These are phyloP conservation scores for Heracleum sosnowskyi DNA, from an alignment of 129 eudicot species.

Conservation along the genomic window DNA sequence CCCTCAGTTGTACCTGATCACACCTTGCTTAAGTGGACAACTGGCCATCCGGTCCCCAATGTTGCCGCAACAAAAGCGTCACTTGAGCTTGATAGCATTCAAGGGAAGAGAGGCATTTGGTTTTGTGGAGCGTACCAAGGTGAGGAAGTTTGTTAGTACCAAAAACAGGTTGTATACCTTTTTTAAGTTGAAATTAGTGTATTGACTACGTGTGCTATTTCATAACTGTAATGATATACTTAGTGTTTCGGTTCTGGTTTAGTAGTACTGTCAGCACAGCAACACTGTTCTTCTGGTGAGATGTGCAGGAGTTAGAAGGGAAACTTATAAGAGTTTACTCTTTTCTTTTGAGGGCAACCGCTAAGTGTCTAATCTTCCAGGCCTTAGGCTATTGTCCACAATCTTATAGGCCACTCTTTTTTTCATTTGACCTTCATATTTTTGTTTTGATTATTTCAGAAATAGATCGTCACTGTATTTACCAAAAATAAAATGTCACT, in stretches of 20 bases:
- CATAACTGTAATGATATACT: not conserved
- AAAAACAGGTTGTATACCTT: not conserved
- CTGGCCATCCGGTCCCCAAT: no score
- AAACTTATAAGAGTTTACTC: not conserved
- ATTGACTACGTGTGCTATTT: not conserved
- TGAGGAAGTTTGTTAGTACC: conserved; percentile 1
- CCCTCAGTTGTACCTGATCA: no score
- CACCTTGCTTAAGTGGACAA: no score
- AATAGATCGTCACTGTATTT: no score
- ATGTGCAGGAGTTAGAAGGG: not conserved
- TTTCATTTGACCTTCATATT: not conserved
- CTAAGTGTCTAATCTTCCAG: no score
- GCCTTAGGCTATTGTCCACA: no score
- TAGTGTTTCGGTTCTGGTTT: not conserved
- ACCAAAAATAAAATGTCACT: no score
- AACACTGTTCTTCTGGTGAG: not conserved
- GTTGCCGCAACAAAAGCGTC: no score
- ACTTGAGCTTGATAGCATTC: no score
- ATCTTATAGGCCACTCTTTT: not conserved
- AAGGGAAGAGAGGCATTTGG: no score
- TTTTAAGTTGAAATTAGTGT: not conserved
- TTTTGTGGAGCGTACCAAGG: conserved; percentile 99
- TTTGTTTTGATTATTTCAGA: not conserved
- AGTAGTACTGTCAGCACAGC: not conserved
- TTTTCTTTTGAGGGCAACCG: not conserved